Evolutionary conservation across 495 filamentous ascomycete species (phyloP), one percentile per base, ranked within the genome.

Genomic region (Aspergillus coremiiformis): DNA sequence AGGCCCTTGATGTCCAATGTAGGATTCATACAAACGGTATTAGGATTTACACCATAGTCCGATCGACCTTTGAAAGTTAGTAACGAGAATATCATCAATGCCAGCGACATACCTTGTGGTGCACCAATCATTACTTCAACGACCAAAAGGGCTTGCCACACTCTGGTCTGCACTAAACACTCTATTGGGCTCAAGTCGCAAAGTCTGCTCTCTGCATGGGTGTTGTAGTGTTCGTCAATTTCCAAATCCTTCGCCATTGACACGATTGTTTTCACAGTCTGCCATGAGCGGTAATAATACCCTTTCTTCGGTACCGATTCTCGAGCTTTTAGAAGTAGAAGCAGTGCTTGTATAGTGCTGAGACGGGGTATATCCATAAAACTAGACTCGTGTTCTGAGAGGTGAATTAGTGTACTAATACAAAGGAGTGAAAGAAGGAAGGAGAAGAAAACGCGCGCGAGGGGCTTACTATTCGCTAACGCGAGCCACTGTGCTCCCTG

Each of bases 281-380:
- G 96, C 93, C 93, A 98, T 10, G 93, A 98, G 21, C 93, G 82
- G 64, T 91, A 97, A 67, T 93, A 98, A 66, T 98, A 98, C 1
- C 93, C 93, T 59, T 89, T 84, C 64, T 93, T 93, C 2, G 94
- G 94, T 41, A 85, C 81, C 26, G 89, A 84, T 65, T 98, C 93
- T 55, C 91, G 78, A 2, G 93, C 94, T 71, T 98, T 98, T 15
- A 96, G 66, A 33, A 97, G 71, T 27, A 98, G 81, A 45, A 96
- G 73, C 49, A 96, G 70, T 1, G 89, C 94, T 69, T 98, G 93
- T 12, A 98, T 85, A 4, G 93, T 98, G 64, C 92, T 97, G 52
- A 98, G 58, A 7, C 93, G 80, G 7, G 93, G 90, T 19, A 93
- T 84, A 65, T 98, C 93, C 82, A 94, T 90, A 61, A 97, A 98